phyloP scores from a whole-genome alignment of 768 basidiomycete genomes.

The Strobilomyces echinocephalus region DNA sequence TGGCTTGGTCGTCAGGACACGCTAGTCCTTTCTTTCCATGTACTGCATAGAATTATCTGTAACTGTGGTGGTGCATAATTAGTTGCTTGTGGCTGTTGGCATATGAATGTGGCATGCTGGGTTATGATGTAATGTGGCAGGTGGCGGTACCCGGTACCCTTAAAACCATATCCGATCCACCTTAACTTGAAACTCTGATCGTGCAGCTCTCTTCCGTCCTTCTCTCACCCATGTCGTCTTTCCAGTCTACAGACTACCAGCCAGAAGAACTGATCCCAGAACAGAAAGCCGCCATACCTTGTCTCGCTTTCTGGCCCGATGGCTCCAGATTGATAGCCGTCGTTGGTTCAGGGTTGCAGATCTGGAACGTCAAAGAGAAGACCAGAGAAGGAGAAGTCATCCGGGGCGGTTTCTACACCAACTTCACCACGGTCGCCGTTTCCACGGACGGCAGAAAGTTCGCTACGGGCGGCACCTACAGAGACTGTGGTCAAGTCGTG shows the following conservation, averaged over 20 bases:
- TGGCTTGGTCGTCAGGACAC: too few species aligned
- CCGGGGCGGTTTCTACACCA: constrained; percentile 24
- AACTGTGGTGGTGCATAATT: too few species aligned
- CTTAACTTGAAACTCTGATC: not conserved
- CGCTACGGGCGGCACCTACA: constrained; percentile 22
- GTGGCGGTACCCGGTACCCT: constrained; percentile 13
- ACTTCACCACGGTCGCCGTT: constrained; percentile 22
- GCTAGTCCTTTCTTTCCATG: too few species aligned
- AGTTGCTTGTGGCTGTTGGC: too few species aligned
- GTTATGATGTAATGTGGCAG: constrained; percentile 14
- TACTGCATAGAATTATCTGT: too few species aligned
- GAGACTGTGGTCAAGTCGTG: constrained; percentile 21
- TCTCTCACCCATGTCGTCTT: constrained; percentile 13
- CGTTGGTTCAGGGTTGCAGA: constrained; percentile 24
- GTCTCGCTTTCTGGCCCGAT: constrained; percentile 24
- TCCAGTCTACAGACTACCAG: constrained; percentile 3
- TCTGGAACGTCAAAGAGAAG: constrained; percentile 23
- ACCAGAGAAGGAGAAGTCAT: constrained; percentile 19
- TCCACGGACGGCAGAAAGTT: constrained; percentile 23
- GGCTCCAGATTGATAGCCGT: constrained; percentile 22
- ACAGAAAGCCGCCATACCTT: constrained; percentile 13
- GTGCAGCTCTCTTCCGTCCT: constrained; percentile 5
- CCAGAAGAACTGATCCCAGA: constrained; percentile 17
- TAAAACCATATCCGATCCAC: not conserved
- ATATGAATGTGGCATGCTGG: not conserved